phyloP scores from a whole-genome alignment of 768 basidiomycete species.

The Termitomyces sp. region DNA sequence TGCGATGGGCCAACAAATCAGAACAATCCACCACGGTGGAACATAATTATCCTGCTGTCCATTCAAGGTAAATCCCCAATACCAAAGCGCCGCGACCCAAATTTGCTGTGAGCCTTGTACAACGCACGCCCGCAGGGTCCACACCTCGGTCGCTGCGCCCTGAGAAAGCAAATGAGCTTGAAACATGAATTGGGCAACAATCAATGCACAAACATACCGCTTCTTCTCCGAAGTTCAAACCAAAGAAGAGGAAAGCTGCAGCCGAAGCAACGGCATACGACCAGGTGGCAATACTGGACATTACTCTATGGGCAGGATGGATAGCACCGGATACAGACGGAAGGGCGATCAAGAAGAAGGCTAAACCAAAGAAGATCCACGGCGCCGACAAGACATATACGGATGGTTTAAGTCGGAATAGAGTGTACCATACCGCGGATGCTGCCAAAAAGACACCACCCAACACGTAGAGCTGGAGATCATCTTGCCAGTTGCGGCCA shows the following conservation, averaged over 20 bases:
- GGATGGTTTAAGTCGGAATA: conserved; percentile 87
- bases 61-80: conserved; percentile 86
- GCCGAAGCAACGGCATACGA: conserved; percentile 90
- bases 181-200: not conserved
- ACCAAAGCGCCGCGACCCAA: conserved; percentile 95
- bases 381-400: conserved; percentile 82
- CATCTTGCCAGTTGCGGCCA: conserved; percentile 78
- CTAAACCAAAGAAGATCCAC: conserved; percentile 88
- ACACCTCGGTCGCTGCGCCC: conserved; percentile 93
- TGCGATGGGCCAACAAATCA: conserved; percentile 79
- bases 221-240: conserved; percentile 96
- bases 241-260: conserved; percentile 90
- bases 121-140: conserved; percentile 86
- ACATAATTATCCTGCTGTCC: conserved; percentile 41
- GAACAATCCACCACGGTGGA: conserved; percentile 82
- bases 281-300: conserved; percentile 84
- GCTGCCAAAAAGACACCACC: conserved; percentile 83
- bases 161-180: conserved; percentile 21
- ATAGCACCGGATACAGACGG: conserved; percentile 68
- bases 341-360: conserved; percentile 88
- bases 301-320: conserved; percentile 52
- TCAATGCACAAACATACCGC: conserved; percentile 47
- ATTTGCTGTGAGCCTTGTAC: conserved; percentile 95
- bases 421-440: conserved; percentile 82
- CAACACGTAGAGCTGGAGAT: conserved; percentile 86